Evolutionary conservation across 352 stramenopile genomes (phyloP).

Genomic region (Salisapilia sapeloensis): DNA sequence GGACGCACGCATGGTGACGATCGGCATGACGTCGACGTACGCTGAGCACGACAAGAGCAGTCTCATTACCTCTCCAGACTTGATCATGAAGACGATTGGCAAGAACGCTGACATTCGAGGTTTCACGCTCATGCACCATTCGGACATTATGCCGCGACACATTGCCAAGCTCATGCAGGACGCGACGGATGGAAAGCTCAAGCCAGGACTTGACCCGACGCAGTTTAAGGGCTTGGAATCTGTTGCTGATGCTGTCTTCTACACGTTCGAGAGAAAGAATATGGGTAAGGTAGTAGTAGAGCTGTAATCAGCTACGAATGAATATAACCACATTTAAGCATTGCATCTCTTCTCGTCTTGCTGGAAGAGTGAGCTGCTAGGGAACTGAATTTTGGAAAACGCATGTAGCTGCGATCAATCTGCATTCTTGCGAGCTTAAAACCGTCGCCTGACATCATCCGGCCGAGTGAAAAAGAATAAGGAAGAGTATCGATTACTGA

Average conservation of each 20-base stretch:
- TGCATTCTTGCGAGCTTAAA: too few species aligned
- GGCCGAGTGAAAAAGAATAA: too few species aligned
- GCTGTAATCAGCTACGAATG: too few species aligned
- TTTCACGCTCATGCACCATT: slow-evolving; percentile 26
- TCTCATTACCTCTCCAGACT: too few species aligned
- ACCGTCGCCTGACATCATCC: too few species aligned
- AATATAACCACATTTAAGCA: too few species aligned
- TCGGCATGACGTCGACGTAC: slow-evolving; percentile 36
- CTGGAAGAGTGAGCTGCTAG: too few species aligned
- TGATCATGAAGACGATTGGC: slow-evolving; percentile 8
- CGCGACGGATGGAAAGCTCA: slow-evolving; percentile 27
- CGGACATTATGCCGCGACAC: slow-evolving; percentile 17
- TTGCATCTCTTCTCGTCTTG: too few species aligned
- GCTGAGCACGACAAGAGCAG: too few species aligned
- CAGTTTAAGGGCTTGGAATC: slow-evolving; percentile 38
- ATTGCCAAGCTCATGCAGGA: slow-evolving; percentile 25
- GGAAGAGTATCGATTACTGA: too few species aligned
- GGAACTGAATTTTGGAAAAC: too few species aligned
- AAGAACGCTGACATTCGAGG: slow-evolving; percentile 28
- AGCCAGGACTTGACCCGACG: slow-evolving; percentile 21
- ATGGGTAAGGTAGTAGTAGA: slow-evolving; percentile 74
- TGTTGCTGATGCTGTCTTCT: slow-evolving; percentile 41
- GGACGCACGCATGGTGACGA: slow-evolving; percentile 38
- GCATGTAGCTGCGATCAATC: too few species aligned
- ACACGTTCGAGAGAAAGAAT: slow-evolving; percentile 63